Evolutionary conservation across 176 grass and related monocot species (phyloP).

Genomic region (Musa beccarii): DNA sequence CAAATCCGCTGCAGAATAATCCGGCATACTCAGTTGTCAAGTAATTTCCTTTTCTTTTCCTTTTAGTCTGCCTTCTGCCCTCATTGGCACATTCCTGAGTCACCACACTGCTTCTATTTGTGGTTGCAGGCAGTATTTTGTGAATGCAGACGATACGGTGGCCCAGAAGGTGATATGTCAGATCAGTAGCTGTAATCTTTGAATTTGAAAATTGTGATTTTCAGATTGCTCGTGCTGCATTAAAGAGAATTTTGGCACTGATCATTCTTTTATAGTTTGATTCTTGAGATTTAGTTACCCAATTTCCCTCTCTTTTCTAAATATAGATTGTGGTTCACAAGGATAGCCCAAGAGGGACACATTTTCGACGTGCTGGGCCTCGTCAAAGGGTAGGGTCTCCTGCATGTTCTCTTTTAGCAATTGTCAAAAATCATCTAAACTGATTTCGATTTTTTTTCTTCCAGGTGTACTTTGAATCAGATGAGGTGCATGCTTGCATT

Average conservation of each 20-base stretch:
- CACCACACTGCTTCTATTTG: neutral
- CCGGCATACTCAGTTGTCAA: conserved; percentile 91
- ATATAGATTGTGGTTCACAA: conserved; percentile 76
- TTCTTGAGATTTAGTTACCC: neutral
- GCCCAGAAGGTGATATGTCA: conserved; percentile 43
- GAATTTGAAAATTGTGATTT: too few species aligned
- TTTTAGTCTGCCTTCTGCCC: conserved; percentile 8
- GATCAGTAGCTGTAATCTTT: neutral
- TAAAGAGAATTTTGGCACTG: too few species aligned
- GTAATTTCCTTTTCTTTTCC: conserved; percentile 38
- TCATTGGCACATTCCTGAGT: neutral
- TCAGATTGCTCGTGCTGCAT: too few species aligned
- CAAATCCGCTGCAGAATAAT: conserved; percentile 90
- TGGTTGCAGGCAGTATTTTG: conserved; percentile 75
- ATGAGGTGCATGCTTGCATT: conserved; percentile 77
- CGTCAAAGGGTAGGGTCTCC: conserved; percentile 44
- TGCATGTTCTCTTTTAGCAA: neutral
- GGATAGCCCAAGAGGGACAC: conserved; percentile 57
- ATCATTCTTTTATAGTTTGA: neutral
- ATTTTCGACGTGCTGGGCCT: conserved; percentile 79
- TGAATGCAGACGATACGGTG: conserved; percentile 81
- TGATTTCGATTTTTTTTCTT: neutral
- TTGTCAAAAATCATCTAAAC: too few species aligned
- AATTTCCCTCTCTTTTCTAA: neutral
- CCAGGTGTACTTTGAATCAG: conserved; percentile 71